Base-by-base conservation (phyloP, 2,329 filamentous ascomycete genomes). In the Sodiomyces alkalinus region DNA sequence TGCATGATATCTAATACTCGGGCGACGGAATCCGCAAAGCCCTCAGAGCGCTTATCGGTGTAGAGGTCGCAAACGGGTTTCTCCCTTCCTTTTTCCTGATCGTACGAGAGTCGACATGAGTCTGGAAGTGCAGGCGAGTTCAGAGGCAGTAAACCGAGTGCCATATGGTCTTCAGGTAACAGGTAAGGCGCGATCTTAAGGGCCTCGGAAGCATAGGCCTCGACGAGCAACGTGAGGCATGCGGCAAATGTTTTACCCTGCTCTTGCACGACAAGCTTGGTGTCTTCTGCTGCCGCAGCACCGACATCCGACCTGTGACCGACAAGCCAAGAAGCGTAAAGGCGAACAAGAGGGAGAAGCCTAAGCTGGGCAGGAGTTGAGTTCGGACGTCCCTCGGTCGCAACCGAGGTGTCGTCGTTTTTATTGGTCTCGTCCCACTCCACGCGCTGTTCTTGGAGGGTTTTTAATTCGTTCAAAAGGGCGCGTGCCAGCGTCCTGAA, bases 401-500 rank as follows among this genome's bases (percentile, higher is more conserved):
- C 40, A n/a, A 26, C 24, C 7, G 10, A 11, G 9, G 40, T 31
- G 20, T 33, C 33, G 10, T 38, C 33, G 7, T 41, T 44, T 22
- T 44, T 35, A 3, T 27, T 47, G 39, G 26, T 48, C 40, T 37
- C 41, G 40, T 26, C 45, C 42, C 48, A 48, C 36, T 47, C 51
- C 38, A 43, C 5, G 13, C 16, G 20, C 12, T 28, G 48, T 24
- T 39, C 37, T 52, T 32, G 50, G 52, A 14, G 45, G 26, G 72
- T 62, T 31, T 73, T 66, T 3, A 92, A 60, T 40, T 83, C 76
- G n/a, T 69, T 63, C 37, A 76, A 61, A 19, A 92, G 59, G 17
- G 77, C 58, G 29, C 77, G 73, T 25, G 86, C 66, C 18, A 93
- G 60, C 1, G 69, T 68, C 31, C 75, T 69, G 41, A 92, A 77